Evolutionary conservation across 176 grass and related monocot genomes (phyloP).

Genomic region (Oryza australiensis): DNA sequence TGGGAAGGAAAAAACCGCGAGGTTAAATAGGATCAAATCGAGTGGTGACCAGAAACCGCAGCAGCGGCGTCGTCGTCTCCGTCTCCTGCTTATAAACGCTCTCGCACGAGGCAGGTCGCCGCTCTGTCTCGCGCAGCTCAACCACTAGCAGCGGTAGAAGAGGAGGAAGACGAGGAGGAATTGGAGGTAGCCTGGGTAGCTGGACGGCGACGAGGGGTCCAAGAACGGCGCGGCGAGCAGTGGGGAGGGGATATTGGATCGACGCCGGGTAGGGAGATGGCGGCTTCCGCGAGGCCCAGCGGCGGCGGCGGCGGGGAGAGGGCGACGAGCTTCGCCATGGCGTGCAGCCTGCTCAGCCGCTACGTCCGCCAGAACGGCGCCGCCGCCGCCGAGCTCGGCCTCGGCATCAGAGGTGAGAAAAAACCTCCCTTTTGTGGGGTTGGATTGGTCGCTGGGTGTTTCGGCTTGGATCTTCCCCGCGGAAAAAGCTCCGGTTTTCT

Average conservation of each 20-base stretch:
- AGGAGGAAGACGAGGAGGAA: background rate
- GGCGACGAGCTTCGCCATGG: slow-evolving; percentile 72
- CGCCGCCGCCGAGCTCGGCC: slow-evolving; percentile 62
- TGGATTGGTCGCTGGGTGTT: background rate
- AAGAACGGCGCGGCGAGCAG: background rate
- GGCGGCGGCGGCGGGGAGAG: slow-evolving; percentile 43
- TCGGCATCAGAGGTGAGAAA: slow-evolving; percentile 67
- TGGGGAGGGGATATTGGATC: background rate
- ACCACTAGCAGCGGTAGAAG: background rate
- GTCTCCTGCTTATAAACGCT: background rate
- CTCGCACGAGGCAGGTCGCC: background rate
- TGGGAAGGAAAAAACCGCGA: background rate
- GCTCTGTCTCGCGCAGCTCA: background rate
- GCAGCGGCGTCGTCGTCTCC: background rate
- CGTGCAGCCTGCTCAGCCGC: slow-evolving; percentile 86
- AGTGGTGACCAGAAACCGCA: background rate
- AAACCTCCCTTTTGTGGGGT: background rate
- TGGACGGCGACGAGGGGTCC: background rate
- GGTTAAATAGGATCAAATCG: background rate
- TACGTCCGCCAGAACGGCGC: slow-evolving; percentile 87
- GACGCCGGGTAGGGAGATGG: slow-evolving; percentile 31
- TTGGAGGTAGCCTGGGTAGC: background rate
- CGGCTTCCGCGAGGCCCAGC: slow-evolving; percentile 53
- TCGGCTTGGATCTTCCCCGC: background rate
- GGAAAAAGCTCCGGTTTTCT: background rate